Conservation (phyloP, 2,329 filamentous ascomycete genomes). For the Rhinocladiella similis region DNA sequence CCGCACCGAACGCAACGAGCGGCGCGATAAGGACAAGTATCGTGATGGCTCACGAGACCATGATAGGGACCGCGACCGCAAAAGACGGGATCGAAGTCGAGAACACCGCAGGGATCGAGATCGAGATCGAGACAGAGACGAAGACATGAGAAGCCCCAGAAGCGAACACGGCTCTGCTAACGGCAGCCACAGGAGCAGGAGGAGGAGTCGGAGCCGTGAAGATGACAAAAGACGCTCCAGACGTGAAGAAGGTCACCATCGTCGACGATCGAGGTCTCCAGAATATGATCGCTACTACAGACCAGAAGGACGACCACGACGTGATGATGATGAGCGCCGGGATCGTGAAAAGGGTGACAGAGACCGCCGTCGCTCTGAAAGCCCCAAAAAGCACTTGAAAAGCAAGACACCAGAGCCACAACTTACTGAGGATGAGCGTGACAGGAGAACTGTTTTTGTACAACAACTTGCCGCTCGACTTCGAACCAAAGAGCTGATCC, state of each 20-base stretch:
- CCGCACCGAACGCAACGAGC: conserved; percentile 57
- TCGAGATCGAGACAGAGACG: conserved; percentile 55
- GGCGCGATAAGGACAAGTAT: conserved; percentile 57
- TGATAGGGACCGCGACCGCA: conserved; percentile 57
- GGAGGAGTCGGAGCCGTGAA: conserved; percentile 76
- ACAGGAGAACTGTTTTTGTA: conserved; percentile 95
- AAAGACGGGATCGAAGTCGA: conserved; percentile 61
- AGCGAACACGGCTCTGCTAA: conserved; percentile 73
- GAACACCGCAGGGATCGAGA: conserved; percentile 50
- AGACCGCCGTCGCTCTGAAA: conserved; percentile 45
- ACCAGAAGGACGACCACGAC: conserved; percentile 49
- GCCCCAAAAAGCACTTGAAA: conserved; percentile 39
- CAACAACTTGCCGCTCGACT: conserved; percentile 95
- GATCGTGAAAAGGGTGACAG: conserved; percentile 49
- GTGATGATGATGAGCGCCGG: conserved; percentile 49
- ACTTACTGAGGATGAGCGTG: conserved; percentile 91
- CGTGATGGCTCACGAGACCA: conserved; percentile 54
- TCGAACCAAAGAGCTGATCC: conserved; percentile 86
- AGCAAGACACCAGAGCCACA: conserved; percentile 63
- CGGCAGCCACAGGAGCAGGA: conserved; percentile 72
- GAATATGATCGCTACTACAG: conserved; percentile 60
- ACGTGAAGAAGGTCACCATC: conserved; percentile 64
- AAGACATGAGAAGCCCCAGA: conserved; percentile 63
- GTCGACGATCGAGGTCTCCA: conserved; percentile 71
- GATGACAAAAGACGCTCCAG: conserved; percentile 72